Evolutionary conservation across 2,329 filamentous ascomycete species (phyloP).

Genomic region (Hymenoscyphus linearis): DNA sequence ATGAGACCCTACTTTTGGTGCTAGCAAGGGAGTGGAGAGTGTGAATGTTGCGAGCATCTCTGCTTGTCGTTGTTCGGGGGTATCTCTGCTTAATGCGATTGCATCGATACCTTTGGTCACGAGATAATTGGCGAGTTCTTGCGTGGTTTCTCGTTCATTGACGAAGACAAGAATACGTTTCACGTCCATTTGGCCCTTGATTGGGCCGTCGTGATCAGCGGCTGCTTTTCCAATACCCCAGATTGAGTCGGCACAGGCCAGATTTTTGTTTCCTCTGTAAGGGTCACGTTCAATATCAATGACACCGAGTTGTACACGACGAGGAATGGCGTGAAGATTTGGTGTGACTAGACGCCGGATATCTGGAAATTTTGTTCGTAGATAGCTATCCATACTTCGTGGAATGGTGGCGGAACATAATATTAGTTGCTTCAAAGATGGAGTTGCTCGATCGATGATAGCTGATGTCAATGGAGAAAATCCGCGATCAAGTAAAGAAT

Average conservation of each 20-base stretch:
- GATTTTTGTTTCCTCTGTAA: constrained; percentile 85
- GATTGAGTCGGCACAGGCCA: constrained; percentile 92
- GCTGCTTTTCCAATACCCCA: constrained; percentile 85
- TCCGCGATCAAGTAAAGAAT: constrained; percentile 89
- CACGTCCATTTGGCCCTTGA: constrained; percentile 55
- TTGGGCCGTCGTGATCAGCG: constrained; percentile 49
- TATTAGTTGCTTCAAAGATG: constrained; percentile 79
- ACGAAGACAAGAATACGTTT: constrained; percentile 94
- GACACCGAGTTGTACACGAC: constrained; percentile 88
- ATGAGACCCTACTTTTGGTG: constrained; percentile 31
- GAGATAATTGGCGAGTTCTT: constrained; percentile 75
- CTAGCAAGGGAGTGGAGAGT: constrained; percentile 33
- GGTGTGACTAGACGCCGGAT: constrained; percentile 86
- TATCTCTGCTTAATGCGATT: constrained; percentile 78
- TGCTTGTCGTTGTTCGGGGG: constrained; percentile 67
- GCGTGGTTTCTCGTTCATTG: constrained; percentile 87
- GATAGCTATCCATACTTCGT: constrained; percentile 75
- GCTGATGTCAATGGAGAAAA: constrained; percentile 78
- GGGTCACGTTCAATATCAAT: constrained; percentile 89
- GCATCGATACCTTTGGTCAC: constrained; percentile 83
- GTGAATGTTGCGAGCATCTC: constrained; percentile 77
- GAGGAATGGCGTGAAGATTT: constrained; percentile 91
- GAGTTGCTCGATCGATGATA: constrained; percentile 75
- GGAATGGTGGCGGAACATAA: constrained; percentile 97
- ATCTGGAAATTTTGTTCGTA: constrained; percentile 76